Conservation (phyloP, 2,329 filamentous ascomycete species). For the Pseudopithomyces maydicus region DNA sequence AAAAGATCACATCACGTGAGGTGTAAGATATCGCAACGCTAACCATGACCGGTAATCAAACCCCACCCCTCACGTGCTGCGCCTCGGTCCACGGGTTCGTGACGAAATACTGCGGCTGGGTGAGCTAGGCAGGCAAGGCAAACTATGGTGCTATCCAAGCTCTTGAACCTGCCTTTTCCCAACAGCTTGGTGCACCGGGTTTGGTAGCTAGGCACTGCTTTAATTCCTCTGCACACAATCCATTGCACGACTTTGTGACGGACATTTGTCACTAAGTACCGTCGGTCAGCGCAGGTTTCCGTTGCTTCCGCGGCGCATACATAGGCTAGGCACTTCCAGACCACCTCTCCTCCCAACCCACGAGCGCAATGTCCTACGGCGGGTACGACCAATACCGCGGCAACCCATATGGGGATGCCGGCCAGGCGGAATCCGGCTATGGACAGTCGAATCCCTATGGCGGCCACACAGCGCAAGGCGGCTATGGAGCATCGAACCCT, state of each 20-base stretch:
- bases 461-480: slow-evolving; percentile 21
- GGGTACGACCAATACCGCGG: slow-evolving; percentile 61
- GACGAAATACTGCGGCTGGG: slow-evolving; percentile 1
- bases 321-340: slow-evolving; percentile 26
- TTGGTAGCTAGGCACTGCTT: neutral
- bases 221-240: neutral
- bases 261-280: slow-evolving; percentile 4
- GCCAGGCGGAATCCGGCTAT: slow-evolving; percentile 47
- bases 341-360: slow-evolving; percentile 14
- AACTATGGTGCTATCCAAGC: neutral
- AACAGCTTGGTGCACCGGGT: neutral
- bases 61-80: neutral
- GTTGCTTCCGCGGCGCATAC: slow-evolving; percentile 31
- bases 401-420: slow-evolving; percentile 65
- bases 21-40: too few species aligned
- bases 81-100: neutral
- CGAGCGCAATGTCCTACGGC: slow-evolving; percentile 33
- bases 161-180: neutral
- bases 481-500: slow-evolving; percentile 37
- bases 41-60: too few species aligned
- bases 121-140: neutral
- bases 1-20: too few species aligned
- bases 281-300: slow-evolving; percentile 26
- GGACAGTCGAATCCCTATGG: slow-evolving; percentile 46
- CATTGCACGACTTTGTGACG: neutral